Base-by-base conservation (phyloP, 805 yeast species). In the Barnettozyma salicaria region DNA sequence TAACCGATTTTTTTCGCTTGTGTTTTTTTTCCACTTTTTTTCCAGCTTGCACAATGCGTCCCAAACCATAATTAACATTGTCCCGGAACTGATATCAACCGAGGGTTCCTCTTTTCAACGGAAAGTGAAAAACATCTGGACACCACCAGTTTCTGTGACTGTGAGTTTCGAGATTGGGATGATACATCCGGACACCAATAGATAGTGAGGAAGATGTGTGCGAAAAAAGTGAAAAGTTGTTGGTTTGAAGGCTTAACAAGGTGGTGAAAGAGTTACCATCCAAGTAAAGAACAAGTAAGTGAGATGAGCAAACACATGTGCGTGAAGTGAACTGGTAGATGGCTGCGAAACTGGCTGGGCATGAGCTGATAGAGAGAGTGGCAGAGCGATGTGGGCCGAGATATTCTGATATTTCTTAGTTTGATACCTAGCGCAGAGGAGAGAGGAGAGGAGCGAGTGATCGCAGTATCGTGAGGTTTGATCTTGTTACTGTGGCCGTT, bases 161-260 rank as follows among this genome's bases (percentile, higher is more conserved):
- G 38, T 18, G 32, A 19, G 17, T 27, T 24, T 13, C 16, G 17
- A n/a, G 19, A n/a, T 17, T 27, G 30, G 9, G 10, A 13, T 27
- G 19, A 16, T 5, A 3, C 23, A 37, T 30, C 40, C 40, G 14
- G 16, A 37, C 40, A 37, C 40, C 40, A 32, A 18, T 3, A 17
- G 14, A 14, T 19, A 27, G 17, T 10, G 25, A 6, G 20, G 7
- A 9, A 18, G 30, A 17, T 26, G 27, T 22, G 14, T 25, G 24
- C 19, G 28, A 30, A 38, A 38, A 38, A 38, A 38, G 35, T 38
- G 41, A 38, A 38, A 40, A 40, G 43, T 36, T 28, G 40, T 24
- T 25, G 6, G 19, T 10, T 18, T 12, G n/a, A 29, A 23, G 22
- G 19, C 3, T 7, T n/a, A n/a, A 3, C 4, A 18, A 18, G n/a